Evolutionary conservation across 2,329 filamentous ascomycete species (phyloP), one percentile per base, ranked within the genome.

Genomic region (Cercospora sp.): DNA sequence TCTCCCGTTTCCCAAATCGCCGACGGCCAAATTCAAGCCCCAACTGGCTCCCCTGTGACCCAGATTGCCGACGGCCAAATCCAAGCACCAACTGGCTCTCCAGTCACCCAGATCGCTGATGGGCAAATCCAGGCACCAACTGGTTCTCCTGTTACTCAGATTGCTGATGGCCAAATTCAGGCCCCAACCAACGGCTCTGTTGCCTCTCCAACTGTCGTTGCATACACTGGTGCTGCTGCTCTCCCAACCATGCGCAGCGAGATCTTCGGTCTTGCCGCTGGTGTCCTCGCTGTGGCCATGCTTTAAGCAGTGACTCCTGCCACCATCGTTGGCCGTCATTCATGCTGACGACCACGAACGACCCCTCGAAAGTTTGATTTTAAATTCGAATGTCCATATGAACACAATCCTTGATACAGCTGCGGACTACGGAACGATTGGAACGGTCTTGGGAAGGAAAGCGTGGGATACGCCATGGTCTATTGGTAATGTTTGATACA

Each of bases 51-150:
- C n/a, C 74, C 68, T 18, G 72, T 77, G 26, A 68, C 64, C 28
- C 75, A 78, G 69, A 75, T 76, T 57, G 59, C 68, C 33, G 76
- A 78, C 36, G 73, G 66, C 16, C 67, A 72, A 7, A n/a, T 84
- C 70, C 67, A 67, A 40, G 66, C 67, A 4, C 62, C 68, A 18
- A 69, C 73, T 33, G 67, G 59, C 23, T 51, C 63, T 13, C 60
- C 68, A n/a, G 72, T 77, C 16, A 68, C 66, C 28, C 75, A 78
- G 69, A 75, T 76, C 58, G 59, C 69, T 28, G 76, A 78, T n/a
- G n/a, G n/a, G n/a, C n/a, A n/a, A n/a, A n/a, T 33, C 9, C 31
- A 33, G 2, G 31, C 31, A 0, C 31, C 31, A 13, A 33, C 75
- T 70, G 61, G 63, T 9, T 68, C 71, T 10, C 74, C 30, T 23